Percentiles rank a stretch among this genome's conserved stretches.
phyloP scores from a whole-genome alignment of 257 asterid genomes.

The Rauvolfia tetraphylla region DNA sequence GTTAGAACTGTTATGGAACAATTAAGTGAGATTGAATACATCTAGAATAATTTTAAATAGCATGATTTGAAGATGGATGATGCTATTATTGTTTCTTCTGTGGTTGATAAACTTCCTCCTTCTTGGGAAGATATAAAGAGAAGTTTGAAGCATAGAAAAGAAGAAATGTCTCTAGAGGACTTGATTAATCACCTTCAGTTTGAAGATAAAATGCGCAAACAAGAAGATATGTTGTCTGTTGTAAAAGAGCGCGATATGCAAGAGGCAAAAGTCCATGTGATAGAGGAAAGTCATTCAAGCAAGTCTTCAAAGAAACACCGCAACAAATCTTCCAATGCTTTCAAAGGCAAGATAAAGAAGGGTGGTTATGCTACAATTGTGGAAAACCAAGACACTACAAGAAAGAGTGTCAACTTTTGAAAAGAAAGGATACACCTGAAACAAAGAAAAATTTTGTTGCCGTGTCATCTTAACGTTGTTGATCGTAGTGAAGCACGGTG shows the following conservation, averaged over 20 bases:
- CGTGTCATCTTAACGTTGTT: too few species aligned
- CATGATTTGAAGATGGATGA: not conserved
- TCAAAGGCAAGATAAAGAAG: too few species aligned
- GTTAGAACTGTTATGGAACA: not conserved
- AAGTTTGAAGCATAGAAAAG: not conserved
- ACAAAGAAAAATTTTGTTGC: too few species aligned
- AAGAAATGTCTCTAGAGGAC: not conserved
- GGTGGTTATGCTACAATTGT: too few species aligned
- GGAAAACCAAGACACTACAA: too few species aligned
- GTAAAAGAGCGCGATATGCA: not conserved
- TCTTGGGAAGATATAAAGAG: not conserved
- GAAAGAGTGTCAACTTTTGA: too few species aligned
- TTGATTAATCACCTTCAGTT: not conserved
- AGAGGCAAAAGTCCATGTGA: not conserved
- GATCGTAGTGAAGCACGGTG: too few species aligned
- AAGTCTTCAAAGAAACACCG: too few species aligned
- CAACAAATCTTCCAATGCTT: too few species aligned
- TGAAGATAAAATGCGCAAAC: not conserved
- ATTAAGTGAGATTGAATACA: not conserved
- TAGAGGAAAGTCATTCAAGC: not conserved
- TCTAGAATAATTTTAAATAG: not conserved
- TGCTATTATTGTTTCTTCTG: not conserved
- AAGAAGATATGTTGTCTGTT: not conserved
- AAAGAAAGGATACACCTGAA: too few species aligned
- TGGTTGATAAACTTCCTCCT: not conserved